phyloP scores from a whole-genome alignment of 352 stramenopile species.

The Pythium biforme region DNA sequence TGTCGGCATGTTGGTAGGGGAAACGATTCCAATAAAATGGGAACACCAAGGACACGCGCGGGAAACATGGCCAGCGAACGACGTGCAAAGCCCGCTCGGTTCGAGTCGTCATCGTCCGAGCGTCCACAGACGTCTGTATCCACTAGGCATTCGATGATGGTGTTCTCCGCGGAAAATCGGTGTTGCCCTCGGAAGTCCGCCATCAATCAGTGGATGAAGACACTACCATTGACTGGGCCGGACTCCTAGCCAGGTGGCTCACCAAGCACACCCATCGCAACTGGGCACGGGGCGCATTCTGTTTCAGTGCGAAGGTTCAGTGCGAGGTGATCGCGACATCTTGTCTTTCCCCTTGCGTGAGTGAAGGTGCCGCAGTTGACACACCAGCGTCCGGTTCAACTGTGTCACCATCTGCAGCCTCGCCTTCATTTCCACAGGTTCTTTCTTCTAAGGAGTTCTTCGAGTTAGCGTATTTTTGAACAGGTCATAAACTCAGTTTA shows the following conservation, averaged over 20 bases:
- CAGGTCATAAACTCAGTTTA: constrained; percentile 5
- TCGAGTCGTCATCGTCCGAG: constrained; percentile 13
- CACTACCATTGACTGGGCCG: background rate
- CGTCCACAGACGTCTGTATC: constrained; percentile 14
- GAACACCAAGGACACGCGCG: too few species aligned
- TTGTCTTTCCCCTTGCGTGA: background rate
- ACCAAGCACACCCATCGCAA: background rate
- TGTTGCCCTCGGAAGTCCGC: too few species aligned
- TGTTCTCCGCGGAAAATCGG: constrained; percentile 2
- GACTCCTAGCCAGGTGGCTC: background rate
- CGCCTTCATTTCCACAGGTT: too few species aligned
- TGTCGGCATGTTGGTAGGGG: too few species aligned
- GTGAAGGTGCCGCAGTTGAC: background rate
- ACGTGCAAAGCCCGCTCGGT: too few species aligned
- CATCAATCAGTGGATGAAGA: background rate
- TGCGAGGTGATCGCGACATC: background rate
- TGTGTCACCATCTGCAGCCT: too few species aligned
- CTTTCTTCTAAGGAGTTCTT: constrained; percentile 11
- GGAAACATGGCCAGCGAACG: too few species aligned
- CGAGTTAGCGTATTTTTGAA: constrained; percentile 9
- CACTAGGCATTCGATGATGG: constrained; percentile 19
- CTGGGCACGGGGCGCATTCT: background rate
- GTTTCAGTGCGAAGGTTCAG: background rate
- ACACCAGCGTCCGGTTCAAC: too few species aligned
- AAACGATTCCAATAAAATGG: too few species aligned